Evolutionary conservation across 192 early-diverging fungal species (phyloP).

Genomic region (Phlyctochytrium bullatum): DNA sequence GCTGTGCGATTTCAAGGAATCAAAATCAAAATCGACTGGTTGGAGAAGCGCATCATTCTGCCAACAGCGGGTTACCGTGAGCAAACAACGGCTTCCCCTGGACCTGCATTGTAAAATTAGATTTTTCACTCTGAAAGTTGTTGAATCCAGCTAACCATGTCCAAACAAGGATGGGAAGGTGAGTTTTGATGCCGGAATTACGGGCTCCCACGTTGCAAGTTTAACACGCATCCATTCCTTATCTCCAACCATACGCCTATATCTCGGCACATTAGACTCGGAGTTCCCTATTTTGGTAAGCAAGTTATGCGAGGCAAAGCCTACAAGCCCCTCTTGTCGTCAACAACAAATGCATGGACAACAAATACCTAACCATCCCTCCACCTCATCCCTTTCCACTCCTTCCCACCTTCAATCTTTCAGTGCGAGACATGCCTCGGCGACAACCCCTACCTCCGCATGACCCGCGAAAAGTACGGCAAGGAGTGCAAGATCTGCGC

Average conservation of each 20-base stretch:
- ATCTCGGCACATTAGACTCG: slow-evolving; percentile 26
- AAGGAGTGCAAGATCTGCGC: slow-evolving; percentile 79
- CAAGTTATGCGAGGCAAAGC: too few relatives aligned
- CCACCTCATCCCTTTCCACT: neutral
- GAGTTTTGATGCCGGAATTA: too few relatives aligned
- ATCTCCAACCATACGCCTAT: too few relatives aligned
- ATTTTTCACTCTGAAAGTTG: neutral
- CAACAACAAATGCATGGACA: too few relatives aligned
- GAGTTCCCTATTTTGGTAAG: slow-evolving; percentile 50
- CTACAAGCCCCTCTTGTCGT: too few relatives aligned
- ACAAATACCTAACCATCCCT: slow-evolving; percentile 16
- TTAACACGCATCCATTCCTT: too few relatives aligned
- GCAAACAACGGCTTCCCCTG: too few relatives aligned
- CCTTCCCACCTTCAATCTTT: neutral
- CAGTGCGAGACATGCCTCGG: slow-evolving; percentile 98
- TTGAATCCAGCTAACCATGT: too few relatives aligned
- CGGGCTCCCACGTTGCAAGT: too few relatives aligned
- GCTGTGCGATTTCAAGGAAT: too few relatives aligned
- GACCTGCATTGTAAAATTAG: too few relatives aligned
- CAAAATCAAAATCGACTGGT: neutral
- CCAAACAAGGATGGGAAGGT: neutral
- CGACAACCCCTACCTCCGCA: slow-evolving; percentile 96
- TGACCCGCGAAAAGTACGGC: slow-evolving; percentile 58
- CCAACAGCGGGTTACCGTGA: too few relatives aligned
- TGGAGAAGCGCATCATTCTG: neutral